Percentiles rank a stretch among this genome's conserved stretches.
Evolutionary conservation across 2,329 filamentous ascomycete species (phyloP).

Genomic region (Fusarium temperatum): DNA sequence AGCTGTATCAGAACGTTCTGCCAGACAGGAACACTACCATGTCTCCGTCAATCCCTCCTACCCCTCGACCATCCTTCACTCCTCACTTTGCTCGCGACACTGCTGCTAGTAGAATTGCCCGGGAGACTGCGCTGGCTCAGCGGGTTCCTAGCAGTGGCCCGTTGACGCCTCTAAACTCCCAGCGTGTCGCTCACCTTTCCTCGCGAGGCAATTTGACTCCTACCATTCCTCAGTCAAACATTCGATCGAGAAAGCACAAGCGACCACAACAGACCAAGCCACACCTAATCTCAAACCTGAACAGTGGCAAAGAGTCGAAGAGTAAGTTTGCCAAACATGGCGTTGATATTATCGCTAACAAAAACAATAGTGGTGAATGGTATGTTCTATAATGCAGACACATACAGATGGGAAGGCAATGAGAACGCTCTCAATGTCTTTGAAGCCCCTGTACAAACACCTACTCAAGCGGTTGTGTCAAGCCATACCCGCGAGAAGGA

Average conservation of each 20-base stretch:
- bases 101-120: conserved; percentile 70
- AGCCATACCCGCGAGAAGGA: conserved; percentile 66
- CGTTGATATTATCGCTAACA: conserved; percentile 42
- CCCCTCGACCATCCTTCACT: conserved; percentile 63
- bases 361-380: conserved; percentile 77
- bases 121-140: conserved; percentile 69
- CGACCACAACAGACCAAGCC: conserved; percentile 76
- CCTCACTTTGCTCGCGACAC: conserved; percentile 74
- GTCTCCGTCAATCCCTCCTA: conserved; percentile 62
- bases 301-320: conserved; percentile 77
- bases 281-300: conserved; percentile 87
- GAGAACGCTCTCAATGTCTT: conserved; percentile 86
- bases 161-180: conserved; percentile 63
- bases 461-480: conserved; percentile 54
- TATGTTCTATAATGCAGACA: conserved; percentile 92
- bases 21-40: conserved; percentile 64
- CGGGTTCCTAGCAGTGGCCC: conserved; percentile 64
- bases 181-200: conserved; percentile 64
- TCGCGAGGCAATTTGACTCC: conserved; percentile 57
- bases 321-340: conserved; percentile 62
- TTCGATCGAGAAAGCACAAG: conserved; percentile 66
- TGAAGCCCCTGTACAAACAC: conserved; percentile 68
- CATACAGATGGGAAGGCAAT: conserved; percentile 95
- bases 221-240: conserved; percentile 51
- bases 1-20: conserved; percentile 63